These are phyloP conservation scores for Neocallimastix lanati DNA, from an alignment of 192 early-diverging fungal species.

Conservation along the genomic window DNA sequence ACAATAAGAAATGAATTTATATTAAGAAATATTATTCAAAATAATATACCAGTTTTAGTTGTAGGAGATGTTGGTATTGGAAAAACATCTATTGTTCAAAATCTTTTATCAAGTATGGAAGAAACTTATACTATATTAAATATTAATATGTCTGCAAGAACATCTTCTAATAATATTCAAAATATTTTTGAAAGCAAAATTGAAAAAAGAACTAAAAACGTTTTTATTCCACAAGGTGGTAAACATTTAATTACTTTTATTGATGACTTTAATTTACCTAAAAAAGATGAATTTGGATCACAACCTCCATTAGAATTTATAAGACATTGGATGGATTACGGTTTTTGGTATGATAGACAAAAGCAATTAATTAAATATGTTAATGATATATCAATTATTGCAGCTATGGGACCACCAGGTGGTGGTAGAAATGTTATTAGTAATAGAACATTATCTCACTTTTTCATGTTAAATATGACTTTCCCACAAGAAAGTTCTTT, in stretches of 20 bases:
- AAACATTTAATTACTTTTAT: constrained; percentile 32
- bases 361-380: constrained; percentile 31
- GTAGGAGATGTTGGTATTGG: constrained; percentile 41
- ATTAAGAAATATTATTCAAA: constrained; percentile 26
- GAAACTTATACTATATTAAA: constrained; percentile 30
- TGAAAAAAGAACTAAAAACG: constrained; percentile 39
- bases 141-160: constrained; percentile 38
- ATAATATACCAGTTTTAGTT: constrained; percentile 26
- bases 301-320: constrained; percentile 43
- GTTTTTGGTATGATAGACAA: constrained; percentile 45
- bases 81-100: constrained; percentile 36
- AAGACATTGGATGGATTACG: constrained; percentile 37
- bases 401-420: constrained; percentile 37
- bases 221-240: constrained; percentile 32
- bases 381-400: constrained; percentile 22
- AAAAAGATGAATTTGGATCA: constrained; percentile 38
- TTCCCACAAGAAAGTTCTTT: constrained; percentile 32
- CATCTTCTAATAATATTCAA: constrained; percentile 32
- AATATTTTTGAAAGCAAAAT: constrained; percentile 41
- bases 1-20: constrained; percentile 37
- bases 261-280: constrained; percentile 42
- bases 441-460: constrained; percentile 28
- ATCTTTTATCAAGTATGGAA: constrained; percentile 24
- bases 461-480: constrained; percentile 28
- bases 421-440: constrained; percentile 35